Conservation (phyloP, 1,284 basidiomycete genomes). For the Cystobasidium sp. region DNA sequence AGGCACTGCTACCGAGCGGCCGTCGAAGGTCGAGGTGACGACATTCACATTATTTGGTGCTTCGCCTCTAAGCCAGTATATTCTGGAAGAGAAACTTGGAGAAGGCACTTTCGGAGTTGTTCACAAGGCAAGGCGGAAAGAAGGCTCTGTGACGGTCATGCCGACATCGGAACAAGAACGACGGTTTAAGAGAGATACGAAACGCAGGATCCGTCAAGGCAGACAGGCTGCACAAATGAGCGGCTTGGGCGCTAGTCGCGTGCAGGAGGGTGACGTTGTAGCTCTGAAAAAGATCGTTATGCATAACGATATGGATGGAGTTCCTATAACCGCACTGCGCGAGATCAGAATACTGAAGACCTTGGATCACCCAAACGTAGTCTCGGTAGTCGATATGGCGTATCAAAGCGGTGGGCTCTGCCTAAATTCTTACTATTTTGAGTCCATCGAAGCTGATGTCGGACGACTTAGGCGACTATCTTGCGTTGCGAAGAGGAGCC, state of each 20-base stretch:
- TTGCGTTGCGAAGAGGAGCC: conserved; percentile 62
- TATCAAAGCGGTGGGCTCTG: conserved; percentile 58
- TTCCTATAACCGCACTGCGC: conserved; percentile 90
- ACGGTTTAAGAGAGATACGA: not conserved
- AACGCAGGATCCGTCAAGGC: not conserved
- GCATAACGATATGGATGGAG: conserved; percentile 94
- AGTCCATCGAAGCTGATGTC: conserved; percentile 54
- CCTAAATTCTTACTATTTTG: conserved; percentile 60
- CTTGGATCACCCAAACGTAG: conserved; percentile 80
- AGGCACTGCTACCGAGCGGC: not conserved
- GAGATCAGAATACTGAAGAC: conserved; percentile 97
- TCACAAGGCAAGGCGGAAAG: conserved; percentile 50
- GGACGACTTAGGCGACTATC: conserved; percentile 57
- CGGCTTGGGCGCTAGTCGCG: conserved; percentile 25
- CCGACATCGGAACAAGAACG: conserved; percentile 10
- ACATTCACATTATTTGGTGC: conserved; percentile 71
- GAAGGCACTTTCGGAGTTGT: conserved; percentile 86
- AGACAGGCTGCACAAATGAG: not conserved
- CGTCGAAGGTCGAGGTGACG: not conserved
- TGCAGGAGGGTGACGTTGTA: conserved; percentile 64
- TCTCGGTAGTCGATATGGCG: conserved; percentile 91
- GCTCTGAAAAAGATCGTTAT: conserved; percentile 94
- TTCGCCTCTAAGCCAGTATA: conserved; percentile 76
- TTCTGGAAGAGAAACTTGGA: conserved; percentile 80
- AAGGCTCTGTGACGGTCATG: conserved; percentile 26